Conservation (phyloP, 441 rosid species). For the Corymbia calophylla region DNA sequence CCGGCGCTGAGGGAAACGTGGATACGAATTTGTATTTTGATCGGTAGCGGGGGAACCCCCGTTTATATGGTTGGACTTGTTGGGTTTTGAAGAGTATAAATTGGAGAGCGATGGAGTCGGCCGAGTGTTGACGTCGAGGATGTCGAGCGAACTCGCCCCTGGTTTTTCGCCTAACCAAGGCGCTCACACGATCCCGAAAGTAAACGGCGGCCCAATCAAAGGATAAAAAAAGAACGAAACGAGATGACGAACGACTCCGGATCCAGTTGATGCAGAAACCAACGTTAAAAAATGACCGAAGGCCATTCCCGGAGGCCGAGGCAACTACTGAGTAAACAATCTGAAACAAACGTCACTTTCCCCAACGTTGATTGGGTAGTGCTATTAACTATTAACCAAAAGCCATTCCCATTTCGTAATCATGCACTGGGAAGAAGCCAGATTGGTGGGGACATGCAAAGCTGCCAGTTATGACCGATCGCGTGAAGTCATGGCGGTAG, state of each 20-base stretch:
- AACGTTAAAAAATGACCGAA: neutral
- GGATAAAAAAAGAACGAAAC: neutral
- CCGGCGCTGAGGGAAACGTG: neutral
- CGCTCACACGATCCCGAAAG: neutral
- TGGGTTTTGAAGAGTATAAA: neutral
- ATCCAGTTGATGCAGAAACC: neutral
- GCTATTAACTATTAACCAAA: no score
- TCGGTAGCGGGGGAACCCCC: neutral
- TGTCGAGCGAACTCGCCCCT: neutral
- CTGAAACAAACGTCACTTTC: no score
- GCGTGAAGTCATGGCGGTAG: fast-evolving
- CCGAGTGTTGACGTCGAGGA: neutral
- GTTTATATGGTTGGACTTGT: neutral
- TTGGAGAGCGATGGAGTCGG: neutral
- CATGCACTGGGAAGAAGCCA: neutral
- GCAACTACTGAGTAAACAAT: no score
- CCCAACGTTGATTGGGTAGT: neutral
- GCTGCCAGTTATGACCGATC: neutral
- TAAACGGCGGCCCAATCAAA: neutral
- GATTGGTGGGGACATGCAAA: neutral
- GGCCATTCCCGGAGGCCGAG: neutral
- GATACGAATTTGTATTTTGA: neutral
- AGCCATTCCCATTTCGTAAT: neutral
- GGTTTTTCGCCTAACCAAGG: neutral
- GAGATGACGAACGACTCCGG: neutral